Percentiles rank a stretch among this genome's conserved stretches.
phyloP scores from a whole-genome alignment of 805 yeast species.

The Metschnikowia kunwiensis region DNA sequence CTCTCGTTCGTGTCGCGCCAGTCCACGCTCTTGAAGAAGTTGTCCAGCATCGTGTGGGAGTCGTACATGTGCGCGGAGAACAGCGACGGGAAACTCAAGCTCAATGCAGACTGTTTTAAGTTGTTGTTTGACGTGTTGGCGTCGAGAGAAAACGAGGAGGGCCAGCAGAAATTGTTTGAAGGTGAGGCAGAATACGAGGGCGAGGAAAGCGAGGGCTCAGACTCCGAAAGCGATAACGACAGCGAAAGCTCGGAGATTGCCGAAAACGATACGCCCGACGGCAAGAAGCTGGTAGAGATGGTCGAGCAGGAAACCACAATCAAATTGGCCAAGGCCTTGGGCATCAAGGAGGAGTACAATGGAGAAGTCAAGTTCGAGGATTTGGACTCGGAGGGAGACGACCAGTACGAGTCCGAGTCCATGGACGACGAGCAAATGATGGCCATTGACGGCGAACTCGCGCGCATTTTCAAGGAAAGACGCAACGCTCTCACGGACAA shows the following conservation, averaged over 20 bases:
- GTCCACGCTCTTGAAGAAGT: conserved; percentile 35
- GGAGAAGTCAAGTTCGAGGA: conserved; percentile 47
- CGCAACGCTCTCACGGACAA: conserved; percentile 55
- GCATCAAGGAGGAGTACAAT: conserved; percentile 48
- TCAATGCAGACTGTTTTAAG: conserved; percentile 33
- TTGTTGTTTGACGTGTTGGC: conserved; percentile 36
- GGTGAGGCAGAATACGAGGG: conserved; percentile 41
- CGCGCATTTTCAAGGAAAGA: conserved; percentile 82
- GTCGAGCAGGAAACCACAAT: conserved; percentile 49
- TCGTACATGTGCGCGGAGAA: conserved; percentile 32
- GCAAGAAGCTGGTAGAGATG: conserved; percentile 9
- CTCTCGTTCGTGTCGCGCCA: conserved; percentile 44
- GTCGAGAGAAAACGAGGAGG: conserved; percentile 75
- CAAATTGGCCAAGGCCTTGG: conserved; percentile 68
- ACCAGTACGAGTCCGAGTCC: conserved; percentile 61
- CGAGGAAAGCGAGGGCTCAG: conserved; percentile 22
- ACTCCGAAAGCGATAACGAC: conserved; percentile 1
- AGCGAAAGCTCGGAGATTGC: too few relatives aligned
- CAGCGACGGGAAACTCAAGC: conserved; percentile 25
- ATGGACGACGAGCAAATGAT: conserved; percentile 98
- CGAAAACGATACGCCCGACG: conserved; percentile 14
- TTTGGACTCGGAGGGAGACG: conserved; percentile 41
- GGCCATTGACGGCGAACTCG: conserved; percentile 82
- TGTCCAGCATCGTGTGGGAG: conserved; percentile 41
- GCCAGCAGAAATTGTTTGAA: conserved; percentile 73